phyloP scores from a whole-genome alignment of 192 early-diverging fungal species.

The Geosiphon pyriformis region DNA sequence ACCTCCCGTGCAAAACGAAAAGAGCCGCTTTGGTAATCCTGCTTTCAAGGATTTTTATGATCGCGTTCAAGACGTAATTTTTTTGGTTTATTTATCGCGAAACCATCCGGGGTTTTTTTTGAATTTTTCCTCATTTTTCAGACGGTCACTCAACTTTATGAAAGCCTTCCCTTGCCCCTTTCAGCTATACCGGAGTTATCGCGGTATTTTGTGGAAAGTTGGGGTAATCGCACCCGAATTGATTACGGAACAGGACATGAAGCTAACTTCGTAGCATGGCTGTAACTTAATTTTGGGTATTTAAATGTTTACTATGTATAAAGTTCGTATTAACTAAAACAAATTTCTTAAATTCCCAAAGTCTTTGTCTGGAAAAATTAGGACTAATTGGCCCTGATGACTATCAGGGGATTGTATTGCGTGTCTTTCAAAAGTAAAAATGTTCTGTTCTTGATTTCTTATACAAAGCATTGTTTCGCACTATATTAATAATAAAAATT shows the following conservation, averaged over 20 bases:
- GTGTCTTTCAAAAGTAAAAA: constrained; percentile 63
- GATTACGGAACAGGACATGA: constrained; percentile 99
- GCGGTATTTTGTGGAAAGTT: constrained; percentile 74
- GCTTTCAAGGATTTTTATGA: constrained; percentile 89
- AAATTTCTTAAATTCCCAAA: constrained; percentile 27
- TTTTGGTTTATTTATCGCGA: not conserved
- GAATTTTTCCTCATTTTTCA: not conserved
- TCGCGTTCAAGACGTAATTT: constrained; percentile 54
- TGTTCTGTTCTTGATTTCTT: constrained; percentile 16
- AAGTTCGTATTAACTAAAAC: not conserved
- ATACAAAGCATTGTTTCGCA: constrained; percentile 14
- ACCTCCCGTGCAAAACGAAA: constrained; percentile 66
- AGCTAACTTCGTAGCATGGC: constrained; percentile 81
- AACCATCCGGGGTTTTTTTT: too few relatives aligned
- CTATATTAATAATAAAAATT: not conserved
- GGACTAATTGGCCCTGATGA: constrained; percentile 62
- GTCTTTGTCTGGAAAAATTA: constrained; percentile 73
- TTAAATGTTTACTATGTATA: constrained; percentile 6
- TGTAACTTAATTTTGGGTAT: constrained; percentile 40
- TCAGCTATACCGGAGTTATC: constrained; percentile 51
- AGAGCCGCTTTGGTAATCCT: constrained; percentile 92
- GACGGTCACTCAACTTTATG: constrained; percentile 33
- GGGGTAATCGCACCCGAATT: constrained; percentile 87
- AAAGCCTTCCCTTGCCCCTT: constrained; percentile 29
- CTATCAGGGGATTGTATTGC: constrained; percentile 69